Base-by-base conservation (phyloP, 768 basidiomycete genomes). In the Mycena galopus region DNA sequence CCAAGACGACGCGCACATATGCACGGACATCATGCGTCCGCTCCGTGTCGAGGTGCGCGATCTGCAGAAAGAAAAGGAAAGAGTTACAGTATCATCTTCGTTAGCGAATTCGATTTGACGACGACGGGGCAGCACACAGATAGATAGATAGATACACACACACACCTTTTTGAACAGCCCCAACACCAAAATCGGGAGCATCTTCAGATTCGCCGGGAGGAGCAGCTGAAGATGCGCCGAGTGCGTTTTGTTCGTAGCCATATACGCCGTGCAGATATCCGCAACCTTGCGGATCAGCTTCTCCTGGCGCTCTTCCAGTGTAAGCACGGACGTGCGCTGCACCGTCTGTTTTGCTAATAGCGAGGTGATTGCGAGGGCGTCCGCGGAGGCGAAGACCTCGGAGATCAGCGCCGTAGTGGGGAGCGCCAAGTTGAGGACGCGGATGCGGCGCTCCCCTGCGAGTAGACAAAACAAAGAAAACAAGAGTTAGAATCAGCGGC, bases 341-440 rank as follows among this genome's bases (percentile, higher is more conserved):
- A 90, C 90, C 10, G 89, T 88, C 81, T 90, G 89, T 82, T 88
- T 89, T 63, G 89, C 85, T 44, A 91, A 81, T 12, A 90, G 82
- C 0, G 89, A 87, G 19, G 86, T 83, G 65, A 91, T 81, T 4
- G 89, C 89, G 51, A 88, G 77, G 73, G 88, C 87, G 76, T 92
- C 90, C 19, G 87, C 90, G 12, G 87, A 88, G 0, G 85, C 87
- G 77, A 89, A 91, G 17, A 91, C 69, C 75, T 91, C 90, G 8
- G 87, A 85, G 64, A 89, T 82, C 73, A 85, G 87, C 75, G 81
- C 85, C 17, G 90, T 90, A n/a, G 88, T 89, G 5, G 90, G 90
- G 51, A 90, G 84, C 11, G 89, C 89, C 64, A 85, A 84, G 2
- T 88, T 92, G 74, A 91, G 81, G 68, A 92, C 90, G 44, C 90